These are phyloP conservation scores for Cyberlindnera subsufficiens DNA, from an alignment of 805 yeast genomes.

Conservation along the genomic window DNA sequence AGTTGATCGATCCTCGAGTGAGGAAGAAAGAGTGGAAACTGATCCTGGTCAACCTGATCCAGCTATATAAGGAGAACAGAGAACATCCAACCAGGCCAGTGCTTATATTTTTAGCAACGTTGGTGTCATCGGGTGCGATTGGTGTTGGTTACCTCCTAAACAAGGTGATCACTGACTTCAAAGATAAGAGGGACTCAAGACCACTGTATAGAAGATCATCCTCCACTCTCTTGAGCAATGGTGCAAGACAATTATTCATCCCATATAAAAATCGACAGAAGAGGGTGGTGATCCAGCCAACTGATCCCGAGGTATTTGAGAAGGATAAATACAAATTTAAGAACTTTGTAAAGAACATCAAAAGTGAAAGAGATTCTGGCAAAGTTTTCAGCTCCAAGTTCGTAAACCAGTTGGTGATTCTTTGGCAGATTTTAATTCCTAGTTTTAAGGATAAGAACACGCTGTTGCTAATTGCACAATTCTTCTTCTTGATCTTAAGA, in stretches of 20 bases:
- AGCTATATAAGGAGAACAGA: constrained; percentile 22
- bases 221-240: constrained; percentile 24
- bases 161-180: constrained; percentile 22
- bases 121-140: constrained; percentile 19
- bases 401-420: constrained; percentile 63
- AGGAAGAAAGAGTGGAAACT: constrained; percentile 19
- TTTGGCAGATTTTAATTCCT: constrained; percentile 83
- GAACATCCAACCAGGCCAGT: constrained; percentile 23
- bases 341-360: constrained; percentile 22
- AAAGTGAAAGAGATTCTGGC: constrained; percentile 16
- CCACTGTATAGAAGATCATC: constrained; percentile 24
- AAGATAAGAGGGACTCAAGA: constrained; percentile 23
- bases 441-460: constrained; percentile 62
- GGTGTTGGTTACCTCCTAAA: constrained; percentile 17
- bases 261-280: constrained; percentile 24
- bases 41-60: constrained; percentile 17
- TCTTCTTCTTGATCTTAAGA: constrained; percentile 68
- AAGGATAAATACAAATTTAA: constrained; percentile 23
- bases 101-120: constrained; percentile 21
- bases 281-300: constrained; percentile 22
- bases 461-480: constrained; percentile 59
- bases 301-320: constrained; percentile 24
- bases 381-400: constrained; percentile 52
- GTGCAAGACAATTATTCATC: constrained; percentile 25
- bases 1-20: constrained; percentile 12